These are phyloP conservation scores for Taphrina communis DNA, from an alignment of 1,139 yeast species.

Conservation along the genomic window DNA sequence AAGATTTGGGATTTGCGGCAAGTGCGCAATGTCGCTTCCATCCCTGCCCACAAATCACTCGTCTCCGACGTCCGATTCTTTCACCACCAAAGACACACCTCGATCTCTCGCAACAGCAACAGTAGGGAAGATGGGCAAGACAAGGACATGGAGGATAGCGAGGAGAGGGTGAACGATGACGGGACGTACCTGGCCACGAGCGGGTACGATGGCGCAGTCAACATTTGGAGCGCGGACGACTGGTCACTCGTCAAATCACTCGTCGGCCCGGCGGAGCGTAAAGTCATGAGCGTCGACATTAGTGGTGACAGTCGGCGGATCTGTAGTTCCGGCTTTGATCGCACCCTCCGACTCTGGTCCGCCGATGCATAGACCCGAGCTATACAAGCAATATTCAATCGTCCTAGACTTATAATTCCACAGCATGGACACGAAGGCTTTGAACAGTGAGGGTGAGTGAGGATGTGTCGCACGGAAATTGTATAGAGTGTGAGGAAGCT, in stretches of 20 bases:
- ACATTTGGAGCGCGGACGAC: conserved; percentile 69
- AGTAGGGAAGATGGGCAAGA: conserved; percentile 45
- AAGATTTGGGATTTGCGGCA: conserved; percentile 86
- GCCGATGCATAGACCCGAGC: conserved; percentile 1
- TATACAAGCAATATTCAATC: no score
- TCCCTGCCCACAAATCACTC: conserved; percentile 78
- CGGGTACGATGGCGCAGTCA: conserved; percentile 66
- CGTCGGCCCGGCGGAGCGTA: conserved; percentile 66
- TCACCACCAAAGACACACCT: neutral
- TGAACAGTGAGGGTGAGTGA: no score
- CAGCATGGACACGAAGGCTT: no score
- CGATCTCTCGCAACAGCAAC: neutral
- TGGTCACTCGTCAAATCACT: conserved; percentile 68
- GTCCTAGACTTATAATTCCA: no score
- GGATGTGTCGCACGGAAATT: no score
- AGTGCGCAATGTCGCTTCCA: conserved; percentile 57
- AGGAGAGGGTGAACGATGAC: conserved; percentile 41
- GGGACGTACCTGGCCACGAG: conserved; percentile 65
- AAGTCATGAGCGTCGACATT: conserved; percentile 74
- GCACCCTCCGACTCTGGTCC: conserved; percentile 70
- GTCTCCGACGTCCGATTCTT: conserved; percentile 69
- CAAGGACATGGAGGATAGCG: conserved; percentile 45
- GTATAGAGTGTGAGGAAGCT: no score
- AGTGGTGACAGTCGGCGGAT: conserved; percentile 55
- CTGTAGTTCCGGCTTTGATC: conserved; percentile 82